phyloP scores from a whole-genome alignment of 2,329 filamentous ascomycete genomes.

The Trichoderma afroharzianum region DNA sequence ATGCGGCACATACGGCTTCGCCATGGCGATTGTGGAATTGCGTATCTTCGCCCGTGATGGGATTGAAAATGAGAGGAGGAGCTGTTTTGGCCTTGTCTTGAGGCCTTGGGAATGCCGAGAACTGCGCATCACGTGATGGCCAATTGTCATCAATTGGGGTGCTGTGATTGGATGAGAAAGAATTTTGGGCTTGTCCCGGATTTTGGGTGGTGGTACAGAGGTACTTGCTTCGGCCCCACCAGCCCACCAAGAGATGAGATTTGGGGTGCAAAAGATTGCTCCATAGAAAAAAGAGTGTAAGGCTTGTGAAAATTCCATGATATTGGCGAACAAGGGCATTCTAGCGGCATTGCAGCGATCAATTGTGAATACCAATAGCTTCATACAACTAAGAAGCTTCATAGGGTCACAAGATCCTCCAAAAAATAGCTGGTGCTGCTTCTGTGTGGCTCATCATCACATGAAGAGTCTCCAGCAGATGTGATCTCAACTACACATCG shows the following conservation, averaged over 20 bases:
- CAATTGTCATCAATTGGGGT: conserved; percentile 32
- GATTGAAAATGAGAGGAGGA: conserved; percentile 21
- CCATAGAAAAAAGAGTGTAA: conserved; percentile 4
- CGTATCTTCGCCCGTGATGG: conserved; percentile 18
- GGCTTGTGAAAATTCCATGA: background rate
- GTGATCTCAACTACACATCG: background rate
- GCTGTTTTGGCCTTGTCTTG: conserved; percentile 24
- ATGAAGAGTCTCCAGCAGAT: background rate
- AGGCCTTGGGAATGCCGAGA: conserved; percentile 10
- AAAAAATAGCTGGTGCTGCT: background rate
- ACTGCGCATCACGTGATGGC: conserved; percentile 32
- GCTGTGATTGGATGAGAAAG: conserved; percentile 29
- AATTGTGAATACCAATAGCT: background rate
- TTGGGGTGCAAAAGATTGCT: conserved; percentile 7
- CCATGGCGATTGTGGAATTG: conserved; percentile 30
- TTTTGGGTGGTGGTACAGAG: background rate
- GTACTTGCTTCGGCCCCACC: background rate
- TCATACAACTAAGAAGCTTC: too few relatives aligned
- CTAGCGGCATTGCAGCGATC: background rate
- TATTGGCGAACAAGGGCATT: background rate
- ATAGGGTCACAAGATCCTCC: too few relatives aligned
- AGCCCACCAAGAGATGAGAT: background rate
- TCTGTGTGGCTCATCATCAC: background rate
- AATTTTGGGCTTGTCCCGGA: background rate
- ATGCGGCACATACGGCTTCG: conserved; percentile 60